A percentile compares a stretch with the other conserved stretches of the same genome.
Conservation (phyloP, 2,329 filamentous ascomycete genomes). For the Nannizziopsis barbatae region DNA sequence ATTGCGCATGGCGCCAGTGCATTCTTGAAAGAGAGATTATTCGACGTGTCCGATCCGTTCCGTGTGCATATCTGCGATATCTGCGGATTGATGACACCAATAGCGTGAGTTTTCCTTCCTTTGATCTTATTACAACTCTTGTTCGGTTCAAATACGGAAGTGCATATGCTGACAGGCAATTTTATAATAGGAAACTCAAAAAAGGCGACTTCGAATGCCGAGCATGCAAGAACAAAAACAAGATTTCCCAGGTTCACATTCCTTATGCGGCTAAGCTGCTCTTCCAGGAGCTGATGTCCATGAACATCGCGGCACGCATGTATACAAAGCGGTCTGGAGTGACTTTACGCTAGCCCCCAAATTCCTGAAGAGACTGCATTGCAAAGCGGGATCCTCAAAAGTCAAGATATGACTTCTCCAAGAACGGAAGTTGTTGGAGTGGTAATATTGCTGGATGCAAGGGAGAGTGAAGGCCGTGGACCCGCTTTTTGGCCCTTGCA, state of each 20-base stretch:
- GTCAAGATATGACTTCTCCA: background rate
- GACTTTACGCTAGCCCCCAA: slow-evolving; percentile 28
- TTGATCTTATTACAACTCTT: slow-evolving; percentile 19
- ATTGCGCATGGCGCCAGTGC: slow-evolving; percentile 97
- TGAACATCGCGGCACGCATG: slow-evolving; percentile 98
- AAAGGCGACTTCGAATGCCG: slow-evolving; percentile 95
- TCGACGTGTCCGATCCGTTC: slow-evolving; percentile 96
- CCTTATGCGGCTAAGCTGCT: slow-evolving; percentile 95
- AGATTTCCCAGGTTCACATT: slow-evolving; percentile 94
- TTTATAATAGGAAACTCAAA: slow-evolving; percentile 61
- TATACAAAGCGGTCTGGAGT: slow-evolving; percentile 59
- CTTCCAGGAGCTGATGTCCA: slow-evolving; percentile 94
- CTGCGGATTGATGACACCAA: slow-evolving; percentile 96
- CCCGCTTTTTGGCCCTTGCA: background rate
- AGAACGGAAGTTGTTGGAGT: slow-evolving; percentile 20
- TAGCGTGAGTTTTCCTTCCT: slow-evolving; percentile 62
- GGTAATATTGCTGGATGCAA: slow-evolving; percentile 22
- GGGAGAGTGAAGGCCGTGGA: background rate
- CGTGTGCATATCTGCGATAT: slow-evolving; percentile 97
- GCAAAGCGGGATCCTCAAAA: background rate
- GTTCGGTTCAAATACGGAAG: background rate
- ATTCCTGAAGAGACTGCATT: background rate
- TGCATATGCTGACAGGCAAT: background rate
- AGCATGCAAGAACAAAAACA: slow-evolving; percentile 97
- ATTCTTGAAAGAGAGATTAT: slow-evolving; percentile 93